These are phyloP conservation scores for Agaricales sp. DNA, from an alignment of 1,284 basidiomycete genomes.

Conservation along the genomic window DNA sequence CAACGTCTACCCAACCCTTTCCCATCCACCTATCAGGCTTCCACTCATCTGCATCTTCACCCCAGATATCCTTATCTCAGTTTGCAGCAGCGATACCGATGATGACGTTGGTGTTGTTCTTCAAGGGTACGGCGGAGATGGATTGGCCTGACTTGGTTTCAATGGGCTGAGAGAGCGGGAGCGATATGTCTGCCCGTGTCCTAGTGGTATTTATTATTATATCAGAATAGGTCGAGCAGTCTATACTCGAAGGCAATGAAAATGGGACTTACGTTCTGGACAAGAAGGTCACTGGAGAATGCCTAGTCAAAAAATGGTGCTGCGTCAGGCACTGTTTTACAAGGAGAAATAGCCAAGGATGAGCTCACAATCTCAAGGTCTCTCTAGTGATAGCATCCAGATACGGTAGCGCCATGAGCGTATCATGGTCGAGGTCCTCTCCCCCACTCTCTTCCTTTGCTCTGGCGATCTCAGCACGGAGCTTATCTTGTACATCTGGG, in stretches of 20 bases:
- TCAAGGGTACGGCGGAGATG: slow-evolving; percentile 7
- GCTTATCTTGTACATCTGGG: slow-evolving; percentile 22
- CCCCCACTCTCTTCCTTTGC: slow-evolving; percentile 15
- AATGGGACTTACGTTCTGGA: not conserved
- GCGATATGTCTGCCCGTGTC: slow-evolving; percentile 8
- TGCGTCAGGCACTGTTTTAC: too few species aligned
- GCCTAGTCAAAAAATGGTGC: not conserved
- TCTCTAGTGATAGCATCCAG: slow-evolving; percentile 29
- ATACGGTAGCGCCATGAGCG: slow-evolving; percentile 22
- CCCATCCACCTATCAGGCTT: slow-evolving; percentile 3
- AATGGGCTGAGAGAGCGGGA: slow-evolving; percentile 13
- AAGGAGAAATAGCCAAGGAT: not conserved
- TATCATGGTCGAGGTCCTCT: slow-evolving; percentile 23
- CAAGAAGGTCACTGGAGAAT: not conserved
- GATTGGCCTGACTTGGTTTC: slow-evolving; percentile 5
- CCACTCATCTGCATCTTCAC: slow-evolving; percentile 9
- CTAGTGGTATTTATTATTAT: too few species aligned
- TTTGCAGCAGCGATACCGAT: slow-evolving; percentile 11
- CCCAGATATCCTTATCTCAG: slow-evolving; percentile 8
- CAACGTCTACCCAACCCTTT: not conserved
- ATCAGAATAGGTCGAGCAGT: not conserved
- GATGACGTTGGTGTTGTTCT: slow-evolving; percentile 9
- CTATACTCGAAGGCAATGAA: not conserved
- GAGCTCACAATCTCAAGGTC: slow-evolving; percentile 23
- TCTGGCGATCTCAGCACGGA: slow-evolving; percentile 23